Percentiles rank a stretch among this genome's conserved stretches.
Conservation (phyloP, 2,329 filamentous ascomycete species). For the Apiospora phragmitis region DNA sequence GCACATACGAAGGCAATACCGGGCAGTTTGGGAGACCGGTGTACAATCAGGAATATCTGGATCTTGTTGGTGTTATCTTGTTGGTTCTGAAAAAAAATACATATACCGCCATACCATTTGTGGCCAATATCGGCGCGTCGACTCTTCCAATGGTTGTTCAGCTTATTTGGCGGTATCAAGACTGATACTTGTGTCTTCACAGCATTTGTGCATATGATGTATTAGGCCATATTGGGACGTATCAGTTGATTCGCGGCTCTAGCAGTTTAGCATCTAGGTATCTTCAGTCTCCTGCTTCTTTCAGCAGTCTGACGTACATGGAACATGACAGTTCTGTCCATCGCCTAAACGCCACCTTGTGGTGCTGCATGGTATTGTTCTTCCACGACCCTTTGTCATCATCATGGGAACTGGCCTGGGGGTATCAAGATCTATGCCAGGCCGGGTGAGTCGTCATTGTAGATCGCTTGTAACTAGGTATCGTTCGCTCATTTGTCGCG, state of each 20-base stretch:
- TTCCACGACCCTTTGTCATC: not conserved
- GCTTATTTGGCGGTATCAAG: no score
- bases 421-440: not conserved
- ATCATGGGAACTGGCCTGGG: not conserved
- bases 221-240: not conserved
- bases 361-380: not conserved
- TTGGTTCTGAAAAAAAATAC: no score
- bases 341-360: not conserved
- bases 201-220: not conserved
- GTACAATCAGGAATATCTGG: not conserved
- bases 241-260: not conserved
- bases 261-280: not conserved
- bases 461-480: not conserved
- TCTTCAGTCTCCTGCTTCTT: not conserved
- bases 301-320: not conserved
- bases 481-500: slow-evolving; percentile 33
- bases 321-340: not conserved
- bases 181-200: not conserved
- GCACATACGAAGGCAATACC: not conserved
- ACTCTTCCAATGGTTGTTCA: no score
- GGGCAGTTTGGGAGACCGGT: not conserved
- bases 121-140: no score
- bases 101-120: no score
- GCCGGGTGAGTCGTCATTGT: not conserved
- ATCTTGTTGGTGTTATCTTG: no score